A percentile compares a stretch with the other conserved stretches of the same genome.
phyloP scores from a whole-genome alignment of 1,284 basidiomycete species.

The Ceratobasidium sp. region DNA sequence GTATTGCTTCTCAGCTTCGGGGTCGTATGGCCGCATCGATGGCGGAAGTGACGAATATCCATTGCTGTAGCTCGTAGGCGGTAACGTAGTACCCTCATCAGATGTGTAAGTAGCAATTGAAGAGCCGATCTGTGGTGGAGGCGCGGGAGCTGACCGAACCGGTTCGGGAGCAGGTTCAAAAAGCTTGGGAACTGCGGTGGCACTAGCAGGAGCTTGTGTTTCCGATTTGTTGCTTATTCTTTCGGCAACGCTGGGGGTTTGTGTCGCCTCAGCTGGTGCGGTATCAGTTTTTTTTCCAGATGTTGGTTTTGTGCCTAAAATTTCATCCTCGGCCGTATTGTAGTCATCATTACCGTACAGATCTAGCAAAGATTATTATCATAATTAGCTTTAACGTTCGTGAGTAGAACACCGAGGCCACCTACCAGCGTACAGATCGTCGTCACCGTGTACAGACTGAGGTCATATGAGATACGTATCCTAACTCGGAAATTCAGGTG shows the following conservation, averaged over 20 bases:
- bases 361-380: conserved; percentile 62
- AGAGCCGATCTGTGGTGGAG: conserved; percentile 36
- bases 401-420: conserved; percentile 51
- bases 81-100: conserved; percentile 45
- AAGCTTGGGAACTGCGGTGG: conserved; percentile 22
- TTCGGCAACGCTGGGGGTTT: conserved; percentile 46
- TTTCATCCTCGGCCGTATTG: conserved; percentile 54
- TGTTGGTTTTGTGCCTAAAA: conserved; percentile 53
- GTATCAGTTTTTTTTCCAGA: conserved; percentile 31
- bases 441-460: conserved; percentile 61
- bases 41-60: conserved; percentile 25
- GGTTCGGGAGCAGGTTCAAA: conserved; percentile 27
- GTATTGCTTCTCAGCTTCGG: conserved; percentile 35
- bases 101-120: conserved; percentile 43
- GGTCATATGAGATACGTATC: conserved; percentile 11
- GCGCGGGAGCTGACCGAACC: conserved; percentile 9
- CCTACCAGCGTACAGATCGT: conserved; percentile 70
- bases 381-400: conserved; percentile 37
- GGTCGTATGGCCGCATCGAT: conserved; percentile 29
- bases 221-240: conserved; percentile 5
- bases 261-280: conserved; percentile 48
- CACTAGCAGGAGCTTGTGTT: background rate
- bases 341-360: conserved; percentile 83
- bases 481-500: background rate
- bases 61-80: conserved; percentile 42